These are phyloP conservation scores for Prunus fruticosa DNA, from an alignment of 306 rosid genomes.

Conservation along the genomic window DNA sequence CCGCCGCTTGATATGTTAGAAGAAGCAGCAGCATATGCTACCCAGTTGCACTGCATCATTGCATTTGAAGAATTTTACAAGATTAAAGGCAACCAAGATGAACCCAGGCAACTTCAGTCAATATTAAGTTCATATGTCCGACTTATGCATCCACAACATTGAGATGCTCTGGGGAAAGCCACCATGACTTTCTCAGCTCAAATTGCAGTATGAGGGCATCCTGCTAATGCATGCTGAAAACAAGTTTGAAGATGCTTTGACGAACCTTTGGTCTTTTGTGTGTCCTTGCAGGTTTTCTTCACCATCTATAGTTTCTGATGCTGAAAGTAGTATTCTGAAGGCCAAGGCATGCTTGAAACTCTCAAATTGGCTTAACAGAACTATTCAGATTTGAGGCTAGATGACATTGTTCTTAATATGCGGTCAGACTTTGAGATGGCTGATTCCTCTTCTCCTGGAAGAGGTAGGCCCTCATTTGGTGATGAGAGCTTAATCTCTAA, in stretches of 20 bases:
- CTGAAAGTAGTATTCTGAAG: slow-evolving; percentile 60
- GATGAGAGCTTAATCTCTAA: slow-evolving; percentile 30
- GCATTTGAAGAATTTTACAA: slow-evolving; percentile 69
- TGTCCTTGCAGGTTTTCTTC: slow-evolving; percentile 59
- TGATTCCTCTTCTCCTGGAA: slow-evolving; percentile 35
- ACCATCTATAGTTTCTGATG: slow-evolving; percentile 37
- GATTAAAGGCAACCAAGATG: slow-evolving; percentile 54
- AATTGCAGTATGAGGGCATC: slow-evolving; percentile 76
- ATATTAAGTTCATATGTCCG: slow-evolving; percentile 56
- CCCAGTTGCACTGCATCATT: slow-evolving; percentile 80
- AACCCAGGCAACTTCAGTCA: slow-evolving; percentile 42
- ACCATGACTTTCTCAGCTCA: slow-evolving; percentile 44
- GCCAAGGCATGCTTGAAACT: slow-evolving; percentile 94
- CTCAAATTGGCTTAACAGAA: slow-evolving; percentile 67
- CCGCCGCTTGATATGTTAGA: slow-evolving; percentile 84
- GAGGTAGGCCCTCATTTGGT: slow-evolving; percentile 25
- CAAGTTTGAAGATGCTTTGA: slow-evolving; percentile 79
- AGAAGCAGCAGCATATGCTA: slow-evolving; percentile 75
- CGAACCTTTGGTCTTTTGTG: slow-evolving; percentile 79
- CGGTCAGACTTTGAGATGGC: slow-evolving; percentile 46
- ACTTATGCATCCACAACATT: slow-evolving; percentile 48
- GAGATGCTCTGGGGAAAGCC: slow-evolving; percentile 51
- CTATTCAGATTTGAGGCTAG: slow-evolving; percentile 49
- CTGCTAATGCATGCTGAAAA: slow-evolving; percentile 75
- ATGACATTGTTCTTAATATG: slow-evolving; percentile 53